These are phyloP conservation scores for Rhynchosporium agropyri DNA, from an alignment of 2,329 filamentous ascomycete genomes.

Conservation along the genomic window DNA sequence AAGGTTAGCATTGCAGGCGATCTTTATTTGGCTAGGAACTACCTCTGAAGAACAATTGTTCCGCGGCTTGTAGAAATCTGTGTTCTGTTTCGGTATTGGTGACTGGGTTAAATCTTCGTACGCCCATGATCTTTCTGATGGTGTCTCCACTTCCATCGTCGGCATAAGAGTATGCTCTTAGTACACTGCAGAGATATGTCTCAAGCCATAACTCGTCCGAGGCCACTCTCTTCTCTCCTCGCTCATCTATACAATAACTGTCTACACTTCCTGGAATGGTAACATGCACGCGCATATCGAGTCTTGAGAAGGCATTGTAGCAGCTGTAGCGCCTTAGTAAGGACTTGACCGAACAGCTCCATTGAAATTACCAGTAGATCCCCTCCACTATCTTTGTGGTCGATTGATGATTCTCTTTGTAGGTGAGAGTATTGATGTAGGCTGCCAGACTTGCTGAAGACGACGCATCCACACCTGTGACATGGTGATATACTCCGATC, in stretches of 20 bases:
- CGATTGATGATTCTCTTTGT: slow-evolving; percentile 79
- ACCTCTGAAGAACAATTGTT: slow-evolving; percentile 94
- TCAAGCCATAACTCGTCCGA: slow-evolving; percentile 96
- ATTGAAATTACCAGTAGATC: slow-evolving; percentile 75
- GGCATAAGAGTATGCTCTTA: slow-evolving; percentile 94
- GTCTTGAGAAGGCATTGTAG: slow-evolving; percentile 97
- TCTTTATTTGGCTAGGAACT: slow-evolving; percentile 28
- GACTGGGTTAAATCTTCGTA: slow-evolving; percentile 94
- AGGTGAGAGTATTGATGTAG: slow-evolving; percentile 97
- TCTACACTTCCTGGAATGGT: slow-evolving; percentile 96
- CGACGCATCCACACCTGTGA: slow-evolving; percentile 94
- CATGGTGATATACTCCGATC: slow-evolving; percentile 96
- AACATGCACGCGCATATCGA: slow-evolving; percentile 98
- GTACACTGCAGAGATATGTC: slow-evolving; percentile 92
- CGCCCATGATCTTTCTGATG: slow-evolving; percentile 96
- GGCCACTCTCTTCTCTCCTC: slow-evolving; percentile 90
- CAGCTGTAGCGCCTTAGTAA: slow-evolving; percentile 57
- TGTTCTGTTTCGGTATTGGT: slow-evolving; percentile 99
- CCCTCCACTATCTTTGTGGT: slow-evolving; percentile 86
- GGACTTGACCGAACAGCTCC: slow-evolving; percentile 13
- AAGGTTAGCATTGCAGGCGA: slow-evolving; percentile 26
- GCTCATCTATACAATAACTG: slow-evolving; percentile 96
- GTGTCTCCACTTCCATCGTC: slow-evolving; percentile 93
- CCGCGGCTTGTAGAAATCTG: slow-evolving; percentile 90
- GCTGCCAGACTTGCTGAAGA: slow-evolving; percentile 95